Percentiles rank a stretch among this genome's conserved stretches.
phyloP scores from a whole-genome alignment of 2,329 filamentous ascomycete genomes.

The Penicillium sp. region DNA sequence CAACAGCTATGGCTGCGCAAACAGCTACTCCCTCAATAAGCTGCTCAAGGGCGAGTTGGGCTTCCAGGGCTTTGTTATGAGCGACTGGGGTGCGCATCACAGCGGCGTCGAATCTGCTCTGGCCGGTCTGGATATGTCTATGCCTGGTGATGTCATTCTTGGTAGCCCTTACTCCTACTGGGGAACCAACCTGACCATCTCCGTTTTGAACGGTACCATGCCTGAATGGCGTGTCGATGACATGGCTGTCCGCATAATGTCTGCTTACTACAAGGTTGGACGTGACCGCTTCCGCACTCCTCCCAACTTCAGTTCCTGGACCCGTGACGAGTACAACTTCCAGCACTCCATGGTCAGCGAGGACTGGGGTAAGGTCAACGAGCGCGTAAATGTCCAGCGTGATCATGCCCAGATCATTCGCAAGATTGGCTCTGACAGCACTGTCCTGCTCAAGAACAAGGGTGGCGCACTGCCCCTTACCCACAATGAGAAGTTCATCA shows the following conservation, averaged over 20 bases:
- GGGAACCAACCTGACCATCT: slow-evolving; percentile 83
- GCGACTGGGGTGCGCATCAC: slow-evolving; percentile 76
- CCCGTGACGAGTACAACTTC: slow-evolving; percentile 68
- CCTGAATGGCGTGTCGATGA: slow-evolving; percentile 86
- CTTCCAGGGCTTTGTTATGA: slow-evolving; percentile 69
- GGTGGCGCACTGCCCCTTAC: slow-evolving; percentile 69
- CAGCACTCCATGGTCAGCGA: slow-evolving; percentile 62
- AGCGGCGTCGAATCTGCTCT: slow-evolving; percentile 64
- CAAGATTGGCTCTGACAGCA: slow-evolving; percentile 72
- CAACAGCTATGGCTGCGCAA: slow-evolving; percentile 66
- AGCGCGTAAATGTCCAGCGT: slow-evolving; percentile 77
- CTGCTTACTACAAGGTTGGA: slow-evolving; percentile 63
- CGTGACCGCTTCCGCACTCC: slow-evolving; percentile 51
- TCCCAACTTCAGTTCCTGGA: slow-evolving; percentile 90
- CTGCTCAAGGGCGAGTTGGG: slow-evolving; percentile 69
- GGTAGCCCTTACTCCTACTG: slow-evolving; percentile 70
- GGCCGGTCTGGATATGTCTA: slow-evolving; percentile 75
- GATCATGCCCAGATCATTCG: slow-evolving; percentile 73
- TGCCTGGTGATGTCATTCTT: slow-evolving; percentile 80
- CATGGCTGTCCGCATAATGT: slow-evolving; percentile 79
- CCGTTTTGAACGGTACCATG: slow-evolving; percentile 83
- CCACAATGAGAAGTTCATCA: slow-evolving; percentile 68
- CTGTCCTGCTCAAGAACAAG: slow-evolving; percentile 84
- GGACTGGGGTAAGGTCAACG: slow-evolving; percentile 65
- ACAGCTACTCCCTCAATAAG: slow-evolving; percentile 58